Evolutionary conservation across 805 yeast genomes (phyloP).

Genomic region (Wickerhamiella kurtzmanii): DNA sequence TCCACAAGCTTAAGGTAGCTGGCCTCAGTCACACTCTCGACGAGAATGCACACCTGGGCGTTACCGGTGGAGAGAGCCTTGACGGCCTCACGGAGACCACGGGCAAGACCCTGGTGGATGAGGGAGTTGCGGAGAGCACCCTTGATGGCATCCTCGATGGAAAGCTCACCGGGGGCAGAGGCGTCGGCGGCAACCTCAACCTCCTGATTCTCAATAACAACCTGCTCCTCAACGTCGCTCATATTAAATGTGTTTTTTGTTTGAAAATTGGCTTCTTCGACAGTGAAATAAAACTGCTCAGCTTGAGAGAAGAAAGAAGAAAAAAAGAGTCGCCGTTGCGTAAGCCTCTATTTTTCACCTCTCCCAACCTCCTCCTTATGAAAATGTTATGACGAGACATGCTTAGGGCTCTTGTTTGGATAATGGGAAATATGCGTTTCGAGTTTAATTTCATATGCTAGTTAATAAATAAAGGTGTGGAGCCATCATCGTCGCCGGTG

Average conservation of each 20-base stretch:
- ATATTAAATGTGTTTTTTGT: constrained; percentile 16
- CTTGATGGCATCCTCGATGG: constrained; percentile 97
- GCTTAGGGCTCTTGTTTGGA: not conserved
- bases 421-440: not conserved
- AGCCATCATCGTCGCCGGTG: too few species aligned
- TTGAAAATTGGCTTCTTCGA: constrained; percentile 20
- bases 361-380: not conserved
- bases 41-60: constrained; percentile 94
- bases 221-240: constrained; percentile 92
- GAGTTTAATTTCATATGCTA: not conserved
- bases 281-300: constrained; percentile 21
- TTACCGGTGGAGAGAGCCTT: constrained; percentile 96
- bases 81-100: constrained; percentile 99
- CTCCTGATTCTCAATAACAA: constrained; percentile 59
- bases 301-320: constrained; percentile 12
- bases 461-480: not conserved
- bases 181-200: constrained; percentile 67
- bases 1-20: constrained; percentile 93
- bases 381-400: not conserved
- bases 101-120: constrained; percentile 96
- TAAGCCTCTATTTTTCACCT: not conserved
- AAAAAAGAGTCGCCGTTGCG: not conserved
- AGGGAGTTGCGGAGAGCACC: constrained; percentile 96
- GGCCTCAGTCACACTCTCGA: constrained; percentile 97
- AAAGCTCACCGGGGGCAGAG: constrained; percentile 75